Evolutionary conservation across 1,284 basidiomycete species (phyloP).

Genomic region (Cryptococcus wingfieldii): DNA sequence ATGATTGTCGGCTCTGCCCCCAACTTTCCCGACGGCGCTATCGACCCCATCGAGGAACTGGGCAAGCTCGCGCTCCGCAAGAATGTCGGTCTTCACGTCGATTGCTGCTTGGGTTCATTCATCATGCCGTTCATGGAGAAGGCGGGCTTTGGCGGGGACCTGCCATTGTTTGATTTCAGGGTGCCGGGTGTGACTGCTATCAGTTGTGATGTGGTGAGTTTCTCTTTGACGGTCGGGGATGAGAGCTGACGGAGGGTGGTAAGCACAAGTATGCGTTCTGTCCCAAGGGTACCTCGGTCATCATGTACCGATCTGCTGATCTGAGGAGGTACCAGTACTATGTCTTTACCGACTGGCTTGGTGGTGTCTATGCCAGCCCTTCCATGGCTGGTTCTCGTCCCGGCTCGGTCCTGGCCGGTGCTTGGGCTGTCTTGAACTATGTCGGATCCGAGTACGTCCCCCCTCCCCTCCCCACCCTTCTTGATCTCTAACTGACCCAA

Average conservation of each 20-base stretch:
- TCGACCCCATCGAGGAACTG: slow-evolving; percentile 82
- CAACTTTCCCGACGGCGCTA: slow-evolving; percentile 86
- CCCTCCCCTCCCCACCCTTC: not conserved
- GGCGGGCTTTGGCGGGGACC: slow-evolving; percentile 45
- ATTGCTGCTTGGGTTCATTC: slow-evolving; percentile 88
- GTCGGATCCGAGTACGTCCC: slow-evolving; percentile 71
- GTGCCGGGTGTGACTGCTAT: slow-evolving; percentile 83
- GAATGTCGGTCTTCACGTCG: slow-evolving; percentile 85
- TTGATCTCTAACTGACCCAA: not conserved
- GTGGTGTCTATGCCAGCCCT: slow-evolving; percentile 52
- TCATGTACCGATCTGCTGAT: slow-evolving; percentile 78
- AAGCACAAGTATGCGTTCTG: slow-evolving; percentile 50
- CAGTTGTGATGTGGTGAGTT: slow-evolving; percentile 76
- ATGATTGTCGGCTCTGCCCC: slow-evolving; percentile 84
- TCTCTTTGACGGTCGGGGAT: not conserved
- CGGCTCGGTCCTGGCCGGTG: slow-evolving; percentile 86
- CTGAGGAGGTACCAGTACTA: slow-evolving; percentile 80
- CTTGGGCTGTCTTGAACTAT: slow-evolving; percentile 93
- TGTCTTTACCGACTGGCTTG: slow-evolving; percentile 72
- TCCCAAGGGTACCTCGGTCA: slow-evolving; percentile 78
- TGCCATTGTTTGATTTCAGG: slow-evolving; percentile 71
- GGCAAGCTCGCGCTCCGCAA: slow-evolving; percentile 69
- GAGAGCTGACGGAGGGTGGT: slow-evolving; percentile 1
- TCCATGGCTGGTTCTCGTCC: slow-evolving; percentile 84
- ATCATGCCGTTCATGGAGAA: slow-evolving; percentile 82